These are phyloP conservation scores for Leishmania arabica DNA, from an alignment of 208 protist genomes.

Conservation along the genomic window DNA sequence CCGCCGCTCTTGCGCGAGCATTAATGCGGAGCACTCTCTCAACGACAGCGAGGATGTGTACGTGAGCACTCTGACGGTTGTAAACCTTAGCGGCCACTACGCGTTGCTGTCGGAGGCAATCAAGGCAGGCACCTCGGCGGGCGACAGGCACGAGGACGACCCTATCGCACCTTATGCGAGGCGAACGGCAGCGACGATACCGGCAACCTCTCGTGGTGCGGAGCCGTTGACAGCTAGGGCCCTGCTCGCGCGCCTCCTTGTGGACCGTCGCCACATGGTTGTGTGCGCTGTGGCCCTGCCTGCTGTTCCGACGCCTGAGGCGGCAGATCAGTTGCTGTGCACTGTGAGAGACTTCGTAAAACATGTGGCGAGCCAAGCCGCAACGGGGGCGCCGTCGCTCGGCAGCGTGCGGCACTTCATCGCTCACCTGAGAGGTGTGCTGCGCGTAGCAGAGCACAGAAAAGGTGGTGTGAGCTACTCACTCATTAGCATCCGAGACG, in stretches of 20 bases:
- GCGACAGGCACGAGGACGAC: not conserved
- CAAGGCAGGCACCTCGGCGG: not conserved
- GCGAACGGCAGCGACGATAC: too few species aligned
- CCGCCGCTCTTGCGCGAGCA: not conserved
- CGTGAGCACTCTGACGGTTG: conserved; percentile 21
- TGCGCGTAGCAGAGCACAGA: too few species aligned
- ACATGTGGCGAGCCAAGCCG: too few species aligned
- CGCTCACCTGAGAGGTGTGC: too few species aligned
- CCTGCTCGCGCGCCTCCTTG: conserved; percentile 19
- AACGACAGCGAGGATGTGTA: conserved; percentile 4
- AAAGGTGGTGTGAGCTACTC: not conserved
- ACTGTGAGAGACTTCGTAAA: too few species aligned
- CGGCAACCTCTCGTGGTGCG: too few species aligned
- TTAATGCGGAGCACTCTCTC: not conserved
- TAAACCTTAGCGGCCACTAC: conserved; percentile 26
- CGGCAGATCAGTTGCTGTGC: too few species aligned
- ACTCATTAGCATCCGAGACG: conserved; percentile 12
- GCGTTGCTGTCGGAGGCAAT: conserved; percentile 11
- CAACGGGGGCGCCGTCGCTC: too few species aligned
- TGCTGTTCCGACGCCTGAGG: not conserved
- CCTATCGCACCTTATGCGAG: not conserved
- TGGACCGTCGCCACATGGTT: conserved; percentile 11
- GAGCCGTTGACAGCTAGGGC: not conserved
- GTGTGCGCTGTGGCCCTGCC: conserved; percentile 27
- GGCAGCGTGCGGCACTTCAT: too few species aligned